Evolutionary conservation across 495 filamentous ascomycete species (phyloP), one percentile per base, ranked within the genome.

Genomic region (Lasiosphaeriaceae sp.): DNA sequence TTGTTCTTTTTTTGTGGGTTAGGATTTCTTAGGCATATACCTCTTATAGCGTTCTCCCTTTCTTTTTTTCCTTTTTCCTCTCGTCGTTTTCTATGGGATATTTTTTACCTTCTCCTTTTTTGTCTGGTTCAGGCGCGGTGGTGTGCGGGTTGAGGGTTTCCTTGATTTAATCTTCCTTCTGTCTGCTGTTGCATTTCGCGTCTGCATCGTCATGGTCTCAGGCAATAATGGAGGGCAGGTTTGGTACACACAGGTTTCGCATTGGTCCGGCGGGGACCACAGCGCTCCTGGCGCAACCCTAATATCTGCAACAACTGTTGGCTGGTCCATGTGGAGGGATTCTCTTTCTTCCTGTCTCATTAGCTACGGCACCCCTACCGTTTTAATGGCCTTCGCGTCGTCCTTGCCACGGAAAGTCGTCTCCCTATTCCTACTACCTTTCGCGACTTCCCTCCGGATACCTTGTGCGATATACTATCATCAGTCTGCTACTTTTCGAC

Each of bases 251-350:
- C 68, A 57, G 71, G 74, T 67, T 73, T 71, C 69, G 71, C 72
- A 73, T 70, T 63, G 65, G 61, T 68, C 68, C 65, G 59, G 63
- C 58, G 52, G 62, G 70, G 71, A 68, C 66, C 71, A 70, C 62
- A 56, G 71, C 62, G 69, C 71, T 65, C 59, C 59, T 66, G 57
- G 72, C 74, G 74, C 74, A 73, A 60, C 76, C 71, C 68, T 80
- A 78, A 80, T 79, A 76, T 73, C 67, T 75, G 70, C 72, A 67
- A 72, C 72, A 75, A n/a, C 73, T 70, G 67, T 71, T 80, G 76
- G 77, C 77, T 80, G 77, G 77, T 74, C 76, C 77, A 76, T 74
- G 66, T 59, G 66, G 67, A 73, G 69, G 71, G 64, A 66, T 71
- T 68, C 66, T 51, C 41, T 53, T 73, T 69, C 58, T 64, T 64